Evolutionary conservation across 1,284 basidiomycete genomes (phyloP).

Genomic region (Ustilago vetiveriae): DNA sequence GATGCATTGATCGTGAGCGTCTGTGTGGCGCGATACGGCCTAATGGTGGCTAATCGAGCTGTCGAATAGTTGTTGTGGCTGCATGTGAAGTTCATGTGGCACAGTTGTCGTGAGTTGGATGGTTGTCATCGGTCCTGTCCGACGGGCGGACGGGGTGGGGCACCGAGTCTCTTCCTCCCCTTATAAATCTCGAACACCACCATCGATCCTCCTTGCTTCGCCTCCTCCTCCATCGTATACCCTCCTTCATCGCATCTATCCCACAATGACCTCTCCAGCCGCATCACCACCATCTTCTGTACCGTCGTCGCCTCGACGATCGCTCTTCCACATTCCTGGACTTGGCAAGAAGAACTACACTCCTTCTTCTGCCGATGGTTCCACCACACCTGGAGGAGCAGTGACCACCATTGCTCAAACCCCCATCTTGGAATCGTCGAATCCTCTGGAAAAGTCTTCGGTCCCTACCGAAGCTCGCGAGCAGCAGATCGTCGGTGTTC

Average conservation of each 20-base stretch:
- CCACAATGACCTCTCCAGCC: slow-evolving; percentile 42
- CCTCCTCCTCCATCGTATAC: not conserved
- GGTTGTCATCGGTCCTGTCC: no score
- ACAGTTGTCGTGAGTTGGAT: no score
- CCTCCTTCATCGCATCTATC: no score
- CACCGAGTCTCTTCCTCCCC: no score
- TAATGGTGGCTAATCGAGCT: no score
- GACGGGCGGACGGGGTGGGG: no score
- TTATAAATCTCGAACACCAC: no score
- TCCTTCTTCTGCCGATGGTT: slow-evolving; percentile 20
- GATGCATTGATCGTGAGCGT: no score
- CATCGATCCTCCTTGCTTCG: not conserved
- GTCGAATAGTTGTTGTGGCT: no score
- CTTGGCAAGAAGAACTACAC: slow-evolving; percentile 22
- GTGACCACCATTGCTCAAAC: slow-evolving; percentile 59
- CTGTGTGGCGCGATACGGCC: no score
- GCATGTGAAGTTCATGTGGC: no score
- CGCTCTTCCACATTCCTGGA: slow-evolving; percentile 30
- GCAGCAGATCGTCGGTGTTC: slow-evolving; percentile 61
- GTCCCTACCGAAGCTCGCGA: slow-evolving; percentile 60
- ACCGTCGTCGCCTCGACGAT: slow-evolving; percentile 39
- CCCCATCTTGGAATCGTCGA: slow-evolving; percentile 59
- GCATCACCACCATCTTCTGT: slow-evolving; percentile 34
- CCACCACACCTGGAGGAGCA: slow-evolving; percentile 31
- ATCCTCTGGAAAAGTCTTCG: slow-evolving; percentile 59